Conservation (phyloP, 305 asterid species). For the Solanum hybrid region DNA sequence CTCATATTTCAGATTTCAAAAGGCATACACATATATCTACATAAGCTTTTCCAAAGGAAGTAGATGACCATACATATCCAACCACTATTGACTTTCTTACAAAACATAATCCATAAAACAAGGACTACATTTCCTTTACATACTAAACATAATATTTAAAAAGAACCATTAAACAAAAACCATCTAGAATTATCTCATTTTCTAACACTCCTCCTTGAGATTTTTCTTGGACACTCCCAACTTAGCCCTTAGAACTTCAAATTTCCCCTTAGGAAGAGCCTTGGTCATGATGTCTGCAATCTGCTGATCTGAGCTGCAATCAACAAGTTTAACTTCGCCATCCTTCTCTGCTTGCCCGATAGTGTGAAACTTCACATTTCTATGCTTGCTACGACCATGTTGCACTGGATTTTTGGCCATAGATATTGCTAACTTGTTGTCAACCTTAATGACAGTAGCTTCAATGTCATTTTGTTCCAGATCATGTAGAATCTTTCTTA, state of each 20-base stretch:
- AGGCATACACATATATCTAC: background rate
- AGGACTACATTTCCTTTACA: background rate
- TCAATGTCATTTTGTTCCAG: background rate
- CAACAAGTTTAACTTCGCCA: background rate
- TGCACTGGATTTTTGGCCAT: background rate
- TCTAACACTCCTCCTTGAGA: background rate
- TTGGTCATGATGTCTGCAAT: background rate
- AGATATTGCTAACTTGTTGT: background rate
- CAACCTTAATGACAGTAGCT: background rate
- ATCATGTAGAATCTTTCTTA: background rate
- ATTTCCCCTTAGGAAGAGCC: background rate
- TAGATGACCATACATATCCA: background rate
- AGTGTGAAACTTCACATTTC: background rate
- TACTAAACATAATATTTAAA: background rate
- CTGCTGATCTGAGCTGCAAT: background rate
- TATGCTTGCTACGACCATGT: background rate
- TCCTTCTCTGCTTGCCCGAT: background rate
- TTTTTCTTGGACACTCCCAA: background rate
- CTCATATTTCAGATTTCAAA: no score
- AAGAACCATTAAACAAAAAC: background rate
- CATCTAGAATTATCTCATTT: background rate
- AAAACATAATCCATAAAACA: no score
- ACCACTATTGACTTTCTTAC: background rate
- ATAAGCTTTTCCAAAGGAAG: background rate
- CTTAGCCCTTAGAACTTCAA: background rate